phyloP scores from a whole-genome alignment of 2,329 filamentous ascomycete species.

The Pyrenophora tritici-repentis region DNA sequence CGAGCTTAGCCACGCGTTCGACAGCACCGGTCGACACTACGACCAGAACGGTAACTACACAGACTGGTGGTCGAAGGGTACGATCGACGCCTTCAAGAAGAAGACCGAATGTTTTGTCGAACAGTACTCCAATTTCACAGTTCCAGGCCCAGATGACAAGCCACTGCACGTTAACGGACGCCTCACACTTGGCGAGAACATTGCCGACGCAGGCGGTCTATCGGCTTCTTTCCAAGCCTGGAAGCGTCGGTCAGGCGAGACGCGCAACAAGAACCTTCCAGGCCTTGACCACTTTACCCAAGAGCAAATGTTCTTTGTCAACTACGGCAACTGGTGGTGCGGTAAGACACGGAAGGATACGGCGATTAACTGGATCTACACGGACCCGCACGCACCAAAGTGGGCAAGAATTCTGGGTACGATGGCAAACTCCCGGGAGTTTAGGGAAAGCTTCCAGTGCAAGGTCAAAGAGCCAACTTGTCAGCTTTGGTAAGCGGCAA shows the following conservation, averaged over 20 bases:
- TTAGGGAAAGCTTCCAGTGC: constrained; percentile 70
- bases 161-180: constrained; percentile 66
- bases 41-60: constrained; percentile 68
- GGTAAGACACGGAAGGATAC: constrained; percentile 65
- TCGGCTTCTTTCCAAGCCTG: constrained; percentile 68
- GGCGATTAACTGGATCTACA: constrained; percentile 62
- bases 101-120: constrained; percentile 68
- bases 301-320: constrained; percentile 72
- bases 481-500: constrained; percentile 65
- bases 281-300: constrained; percentile 67
- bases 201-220: constrained; percentile 72
- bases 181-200: constrained; percentile 70
- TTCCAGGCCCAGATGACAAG: constrained; percentile 61
- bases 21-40: constrained; percentile 67
- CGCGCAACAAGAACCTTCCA: constrained; percentile 54
- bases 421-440: constrained; percentile 69
- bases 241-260: constrained; percentile 61
- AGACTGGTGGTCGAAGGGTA: constrained; percentile 69
- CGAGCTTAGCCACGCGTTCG: constrained; percentile 72
- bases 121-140: constrained; percentile 67
- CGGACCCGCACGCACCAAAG: constrained; percentile 69
- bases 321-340: constrained; percentile 70
- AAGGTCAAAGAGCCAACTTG: constrained; percentile 68
- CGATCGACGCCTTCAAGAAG: constrained; percentile 62
- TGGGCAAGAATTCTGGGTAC: constrained; percentile 64